These are phyloP conservation scores for Podila epicladia DNA, from an alignment of 192 early-diverging fungal species.

Conservation along the genomic window DNA sequence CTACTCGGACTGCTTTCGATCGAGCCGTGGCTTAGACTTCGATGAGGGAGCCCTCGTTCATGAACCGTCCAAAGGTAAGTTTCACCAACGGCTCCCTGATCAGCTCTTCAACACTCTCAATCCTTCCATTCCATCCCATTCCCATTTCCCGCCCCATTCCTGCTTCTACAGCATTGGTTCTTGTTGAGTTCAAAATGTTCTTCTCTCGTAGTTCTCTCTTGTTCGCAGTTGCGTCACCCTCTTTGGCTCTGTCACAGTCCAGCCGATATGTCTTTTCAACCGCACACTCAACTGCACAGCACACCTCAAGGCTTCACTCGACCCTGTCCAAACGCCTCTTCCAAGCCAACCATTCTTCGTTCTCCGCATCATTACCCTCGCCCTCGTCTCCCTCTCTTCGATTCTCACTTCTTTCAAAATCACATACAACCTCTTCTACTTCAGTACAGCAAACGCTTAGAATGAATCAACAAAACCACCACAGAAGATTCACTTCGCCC, in stretches of 20 bases:
- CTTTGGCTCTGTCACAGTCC: conserved; percentile 7
- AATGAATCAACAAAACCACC: not conserved
- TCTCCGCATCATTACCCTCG: not conserved
- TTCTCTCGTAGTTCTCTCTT: not conserved
- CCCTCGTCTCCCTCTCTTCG: not conserved
- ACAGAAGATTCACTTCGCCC: not conserved
- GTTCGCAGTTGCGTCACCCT: not conserved
- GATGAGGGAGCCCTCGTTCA: not conserved
- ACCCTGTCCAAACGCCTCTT: not conserved
- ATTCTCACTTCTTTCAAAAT: not conserved
- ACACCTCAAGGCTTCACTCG: not conserved
- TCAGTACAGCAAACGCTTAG: not conserved
- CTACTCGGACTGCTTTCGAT: not conserved
- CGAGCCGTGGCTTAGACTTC: not conserved
- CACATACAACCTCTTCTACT: not conserved
- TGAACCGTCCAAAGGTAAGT: not conserved
- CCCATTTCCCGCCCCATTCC: not conserved
- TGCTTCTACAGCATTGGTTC: not conserved
- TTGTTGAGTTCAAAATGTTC: not conserved
- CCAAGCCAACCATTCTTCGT: not conserved
- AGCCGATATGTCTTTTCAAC: conserved; percentile 8
- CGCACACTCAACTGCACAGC: not conserved
- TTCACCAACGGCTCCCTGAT: conserved; percentile 2
- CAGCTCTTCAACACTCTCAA: not conserved
- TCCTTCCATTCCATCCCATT: not conserved